Base-by-base conservation (phyloP, 805 yeast genomes). In the Lachancea thermotolerans region DNA sequence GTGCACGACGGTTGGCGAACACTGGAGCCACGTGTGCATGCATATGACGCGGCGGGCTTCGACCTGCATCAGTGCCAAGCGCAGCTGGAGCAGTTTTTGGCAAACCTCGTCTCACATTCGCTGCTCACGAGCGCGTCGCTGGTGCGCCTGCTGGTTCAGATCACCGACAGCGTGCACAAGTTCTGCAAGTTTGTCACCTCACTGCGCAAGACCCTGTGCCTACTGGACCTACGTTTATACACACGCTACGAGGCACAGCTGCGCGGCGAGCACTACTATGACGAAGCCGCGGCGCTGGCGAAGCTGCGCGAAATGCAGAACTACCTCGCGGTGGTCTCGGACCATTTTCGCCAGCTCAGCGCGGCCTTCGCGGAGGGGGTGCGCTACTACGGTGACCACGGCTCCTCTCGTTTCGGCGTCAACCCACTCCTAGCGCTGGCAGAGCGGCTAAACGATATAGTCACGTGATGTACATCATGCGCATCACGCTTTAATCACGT, bases 371-470 rank as follows among this genome's bases (percentile, higher is more conserved):
- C 73, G 50, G 67, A 66, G n/a, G 69, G 73, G 1, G 60, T 77
- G 41, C 65, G 66, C 40, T 69, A 68, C 37, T 69, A 67, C 48
- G 80, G 81, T 1, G 80, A 74, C 47, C 51, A 69, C 2, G 82
- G 77, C 46, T 71, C 76, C 31, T 67, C 73, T 39, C 69, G 68
- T 43, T 66, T 75, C 38, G 43, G 43, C n/a, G 39, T 16, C n/a
- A 44, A 35, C 32, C 43, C 37, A 7, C 39, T 41, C 15, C 31
- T 74, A 34, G 57, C 58, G 2, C 59, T 78, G 39, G 68, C 68
- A 32, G 73, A 71, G 27, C 65, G 73, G 45, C 59, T 78, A 11
- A 11, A 30, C 33, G 14, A 30, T 14, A 3, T 30, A 30, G 14
- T 30, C 33, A 30, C 33, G 33, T 30, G 33, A 30, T 14, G 8